A percentile compares a stretch with the other conserved stretches of the same genome.
Conservation (phyloP, 257 asterid species). For the Marsdenia floribunda region DNA sequence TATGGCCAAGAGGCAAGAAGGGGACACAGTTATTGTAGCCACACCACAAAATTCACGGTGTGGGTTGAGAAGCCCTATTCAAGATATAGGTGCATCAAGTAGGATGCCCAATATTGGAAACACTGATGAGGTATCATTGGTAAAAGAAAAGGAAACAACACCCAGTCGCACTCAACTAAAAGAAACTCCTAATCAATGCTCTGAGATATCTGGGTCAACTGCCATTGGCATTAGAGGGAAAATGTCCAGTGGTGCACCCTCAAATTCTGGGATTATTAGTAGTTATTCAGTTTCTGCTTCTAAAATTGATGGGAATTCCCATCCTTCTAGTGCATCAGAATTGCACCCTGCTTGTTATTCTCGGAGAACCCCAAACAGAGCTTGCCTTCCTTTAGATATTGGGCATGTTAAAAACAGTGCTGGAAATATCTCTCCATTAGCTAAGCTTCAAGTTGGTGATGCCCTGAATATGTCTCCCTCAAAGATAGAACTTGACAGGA, state of each 20-base stretch:
- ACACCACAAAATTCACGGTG: constrained; percentile 32
- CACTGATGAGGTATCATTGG: constrained; percentile 22
- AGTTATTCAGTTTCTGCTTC: constrained; percentile 32
- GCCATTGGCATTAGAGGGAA: constrained; percentile 30
- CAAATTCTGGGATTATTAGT: constrained; percentile 24
- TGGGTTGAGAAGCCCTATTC: constrained; percentile 28
- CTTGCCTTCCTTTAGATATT: constrained; percentile 28
- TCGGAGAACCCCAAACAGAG: constrained; percentile 30
- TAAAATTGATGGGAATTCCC: constrained; percentile 34
- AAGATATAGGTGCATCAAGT: constrained; percentile 30
- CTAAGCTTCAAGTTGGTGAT: constrained; percentile 25
- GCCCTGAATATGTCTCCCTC: constrained; percentile 24
- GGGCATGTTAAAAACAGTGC: constrained; percentile 30
- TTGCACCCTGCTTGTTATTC: constrained; percentile 26
- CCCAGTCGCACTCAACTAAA: constrained; percentile 18
- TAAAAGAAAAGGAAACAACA: constrained; percentile 31
- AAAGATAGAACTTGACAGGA: constrained; percentile 26
- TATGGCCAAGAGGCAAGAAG: constrained; percentile 21
- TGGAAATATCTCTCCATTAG: constrained; percentile 26
- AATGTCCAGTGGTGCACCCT: constrained; percentile 25
- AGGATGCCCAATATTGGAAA: constrained; percentile 24
- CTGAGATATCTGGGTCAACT: constrained; percentile 26
- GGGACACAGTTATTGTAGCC: constrained; percentile 27
- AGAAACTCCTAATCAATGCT: constrained; percentile 23
- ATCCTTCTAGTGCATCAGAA: constrained; percentile 30